phyloP scores from a whole-genome alignment of 768 basidiomycete genomes.

The Collybia sordida region DNA sequence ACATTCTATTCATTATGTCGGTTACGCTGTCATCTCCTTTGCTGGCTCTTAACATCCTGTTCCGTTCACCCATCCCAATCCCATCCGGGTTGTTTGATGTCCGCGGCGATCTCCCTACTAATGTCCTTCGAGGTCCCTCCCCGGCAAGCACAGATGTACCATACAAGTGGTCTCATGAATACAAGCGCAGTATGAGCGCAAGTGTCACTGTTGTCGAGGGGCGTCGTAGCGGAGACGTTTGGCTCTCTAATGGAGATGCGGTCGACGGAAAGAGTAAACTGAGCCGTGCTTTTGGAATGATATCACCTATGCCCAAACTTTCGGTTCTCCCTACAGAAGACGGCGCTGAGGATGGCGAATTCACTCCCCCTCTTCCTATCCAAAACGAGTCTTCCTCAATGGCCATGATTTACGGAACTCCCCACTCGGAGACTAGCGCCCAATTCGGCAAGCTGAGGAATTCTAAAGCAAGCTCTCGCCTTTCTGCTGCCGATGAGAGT shows the following conservation, averaged over 20 bases:
- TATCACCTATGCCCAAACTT: conserved; percentile 63
- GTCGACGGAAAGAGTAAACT: conserved; percentile 63
- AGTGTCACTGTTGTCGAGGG: conserved; percentile 70
- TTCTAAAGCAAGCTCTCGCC: conserved; percentile 56
- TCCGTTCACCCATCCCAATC: conserved; percentile 64
- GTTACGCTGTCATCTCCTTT: conserved; percentile 70
- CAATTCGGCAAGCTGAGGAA: conserved; percentile 56
- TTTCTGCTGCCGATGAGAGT: conserved; percentile 51
- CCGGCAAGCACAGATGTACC: conserved; percentile 38
- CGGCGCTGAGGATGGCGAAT: conserved; percentile 39
- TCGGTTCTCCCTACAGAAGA: conserved; percentile 63
- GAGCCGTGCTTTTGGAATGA: conserved; percentile 61
- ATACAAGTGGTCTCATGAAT: conserved; percentile 50
- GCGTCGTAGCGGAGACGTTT: conserved; percentile 71
- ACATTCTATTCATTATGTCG: conserved; percentile 59
- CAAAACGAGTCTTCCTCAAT: conserved; percentile 50
- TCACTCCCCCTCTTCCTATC: conserved; percentile 63
- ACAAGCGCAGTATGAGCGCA: conserved; percentile 62
- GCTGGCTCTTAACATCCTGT: conserved; percentile 58
- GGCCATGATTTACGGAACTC: conserved; percentile 43
- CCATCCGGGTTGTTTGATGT: conserved; percentile 64
- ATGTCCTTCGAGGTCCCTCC: conserved; percentile 42
- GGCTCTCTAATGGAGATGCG: conserved; percentile 73
- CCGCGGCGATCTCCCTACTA: conserved; percentile 39
- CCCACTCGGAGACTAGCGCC: conserved; percentile 54